Percentiles rank a stretch among this genome's conserved stretches.
These are phyloP conservation scores for Microascus cirrosus DNA, from an alignment of 2,329 filamentous ascomycete genomes.

Conservation along the genomic window DNA sequence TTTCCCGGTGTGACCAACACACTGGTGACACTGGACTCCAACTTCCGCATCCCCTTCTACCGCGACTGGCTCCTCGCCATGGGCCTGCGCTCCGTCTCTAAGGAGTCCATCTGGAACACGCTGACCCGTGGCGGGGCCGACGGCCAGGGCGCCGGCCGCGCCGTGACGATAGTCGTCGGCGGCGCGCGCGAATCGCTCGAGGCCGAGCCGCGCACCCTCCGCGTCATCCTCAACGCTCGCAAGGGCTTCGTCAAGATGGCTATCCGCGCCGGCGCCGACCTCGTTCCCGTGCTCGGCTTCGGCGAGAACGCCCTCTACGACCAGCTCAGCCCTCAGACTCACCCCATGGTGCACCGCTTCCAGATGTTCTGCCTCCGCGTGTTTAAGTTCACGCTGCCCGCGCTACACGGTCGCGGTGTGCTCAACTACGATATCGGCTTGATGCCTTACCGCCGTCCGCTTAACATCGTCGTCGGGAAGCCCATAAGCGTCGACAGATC, in stretches of 20 bases:
- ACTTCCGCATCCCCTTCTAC: constrained; percentile 90
- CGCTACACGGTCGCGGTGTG: constrained; percentile 81
- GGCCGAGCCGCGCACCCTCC: constrained; percentile 65
- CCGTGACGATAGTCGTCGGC: constrained; percentile 90
- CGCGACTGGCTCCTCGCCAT: constrained; percentile 86
- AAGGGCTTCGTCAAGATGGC: constrained; percentile 94
- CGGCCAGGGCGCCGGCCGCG: constrained; percentile 79
- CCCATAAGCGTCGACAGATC: constrained; percentile 61
- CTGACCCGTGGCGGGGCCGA: constrained; percentile 70
- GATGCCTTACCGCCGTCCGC: constrained; percentile 80
- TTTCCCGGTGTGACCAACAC: constrained; percentile 96
- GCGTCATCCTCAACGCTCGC: constrained; percentile 68
- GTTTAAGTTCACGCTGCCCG: constrained; percentile 84
- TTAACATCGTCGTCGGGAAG: constrained; percentile 82
- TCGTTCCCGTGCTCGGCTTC: constrained; percentile 86
- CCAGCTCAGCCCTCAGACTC: constrained; percentile 65
- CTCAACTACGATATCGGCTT: constrained; percentile 97
- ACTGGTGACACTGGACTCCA: constrained; percentile 84
- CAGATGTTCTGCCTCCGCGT: constrained; percentile 78
- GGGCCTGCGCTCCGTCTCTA: constrained; percentile 80
- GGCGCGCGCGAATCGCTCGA: constrained; percentile 88
- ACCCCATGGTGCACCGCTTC: constrained; percentile 67
- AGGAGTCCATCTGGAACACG: constrained; percentile 83
- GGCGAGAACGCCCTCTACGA: constrained; percentile 96
- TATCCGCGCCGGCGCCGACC: constrained; percentile 79